Percentiles rank a stretch among this genome's conserved stretches.
Evolutionary conservation across 257 asterid species (phyloP).

Genomic region (Parsonsia alboflavescens): DNA sequence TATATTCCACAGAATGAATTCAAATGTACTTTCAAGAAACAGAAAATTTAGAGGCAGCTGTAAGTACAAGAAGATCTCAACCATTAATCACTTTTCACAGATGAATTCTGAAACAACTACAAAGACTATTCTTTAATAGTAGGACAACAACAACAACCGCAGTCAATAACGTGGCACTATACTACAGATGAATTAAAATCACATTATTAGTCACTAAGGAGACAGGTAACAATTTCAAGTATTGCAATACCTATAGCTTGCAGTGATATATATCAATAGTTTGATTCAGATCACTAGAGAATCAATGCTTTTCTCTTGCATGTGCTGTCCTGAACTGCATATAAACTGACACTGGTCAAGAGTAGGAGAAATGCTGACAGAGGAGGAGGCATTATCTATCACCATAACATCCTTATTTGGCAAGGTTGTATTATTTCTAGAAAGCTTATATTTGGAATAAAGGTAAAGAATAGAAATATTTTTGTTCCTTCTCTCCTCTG

Average conservation of each 20-base stretch:
- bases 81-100: neutral
- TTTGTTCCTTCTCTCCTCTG: slow-evolving; percentile 22
- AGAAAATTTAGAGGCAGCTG: too few species aligned
- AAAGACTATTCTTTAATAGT: neutral
- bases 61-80: neutral
- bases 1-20: neutral
- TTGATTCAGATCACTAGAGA: neutral
- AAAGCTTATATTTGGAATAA: slow-evolving; percentile 48
- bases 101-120: neutral
- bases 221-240: neutral
- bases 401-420: slow-evolving; percentile 22
- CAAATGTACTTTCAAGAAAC: neutral
- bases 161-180: neutral
- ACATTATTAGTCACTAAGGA: neutral
- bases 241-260: neutral
- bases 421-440: slow-evolving; percentile 23
- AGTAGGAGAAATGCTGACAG: slow-evolving; percentile 23
- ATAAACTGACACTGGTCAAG: slow-evolving; percentile 19
- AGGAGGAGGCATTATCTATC: slow-evolving; percentile 24
- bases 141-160: neutral
- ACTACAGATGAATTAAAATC: neutral
- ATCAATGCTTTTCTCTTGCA: slow-evolving; percentile 15
- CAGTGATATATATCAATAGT: neutral
- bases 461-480: slow-evolving; percentile 50
- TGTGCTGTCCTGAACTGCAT: slow-evolving; percentile 8